These are phyloP conservation scores for Botrytis pseudocinerea DNA, from an alignment of 2,329 filamentous ascomycete species.

Conservation along the genomic window DNA sequence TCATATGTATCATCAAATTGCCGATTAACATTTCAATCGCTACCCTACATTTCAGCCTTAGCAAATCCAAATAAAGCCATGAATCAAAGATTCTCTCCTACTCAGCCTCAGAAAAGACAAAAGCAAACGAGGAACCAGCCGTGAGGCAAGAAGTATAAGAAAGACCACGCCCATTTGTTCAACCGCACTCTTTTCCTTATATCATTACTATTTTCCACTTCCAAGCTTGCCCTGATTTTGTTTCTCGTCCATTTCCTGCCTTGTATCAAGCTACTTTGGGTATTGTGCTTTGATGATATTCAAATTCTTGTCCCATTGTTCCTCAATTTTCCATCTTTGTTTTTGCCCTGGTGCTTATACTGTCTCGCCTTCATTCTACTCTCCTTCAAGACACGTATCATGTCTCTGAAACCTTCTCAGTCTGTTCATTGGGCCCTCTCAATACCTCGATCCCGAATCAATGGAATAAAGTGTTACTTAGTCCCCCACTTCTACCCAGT, in stretches of 20 bases:
- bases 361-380: background rate
- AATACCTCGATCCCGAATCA: background rate
- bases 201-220: slow-evolving; percentile 12
- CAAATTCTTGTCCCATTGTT: background rate
- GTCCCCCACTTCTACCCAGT: too few species aligned
- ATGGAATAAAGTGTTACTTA: background rate
- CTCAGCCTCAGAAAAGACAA: background rate
- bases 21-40: background rate
- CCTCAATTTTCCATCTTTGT: too few species aligned
- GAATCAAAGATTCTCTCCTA: slow-evolving; percentile 8
- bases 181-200: slow-evolving; percentile 28
- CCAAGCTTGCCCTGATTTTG: slow-evolving; percentile 18
- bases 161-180: background rate
- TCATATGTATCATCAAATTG: background rate
- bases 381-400: background rate
- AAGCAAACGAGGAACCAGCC: slow-evolving; percentile 29
- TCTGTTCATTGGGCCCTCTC: too few species aligned
- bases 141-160: slow-evolving; percentile 37
- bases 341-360: background rate
- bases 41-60: too few species aligned
- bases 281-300: background rate
- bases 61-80: background rate
- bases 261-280: background rate
- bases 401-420: background rate
- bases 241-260: background rate